phyloP scores from a whole-genome alignment of 2,329 filamentous ascomycete genomes.

The Aspergillus tubingensis region DNA sequence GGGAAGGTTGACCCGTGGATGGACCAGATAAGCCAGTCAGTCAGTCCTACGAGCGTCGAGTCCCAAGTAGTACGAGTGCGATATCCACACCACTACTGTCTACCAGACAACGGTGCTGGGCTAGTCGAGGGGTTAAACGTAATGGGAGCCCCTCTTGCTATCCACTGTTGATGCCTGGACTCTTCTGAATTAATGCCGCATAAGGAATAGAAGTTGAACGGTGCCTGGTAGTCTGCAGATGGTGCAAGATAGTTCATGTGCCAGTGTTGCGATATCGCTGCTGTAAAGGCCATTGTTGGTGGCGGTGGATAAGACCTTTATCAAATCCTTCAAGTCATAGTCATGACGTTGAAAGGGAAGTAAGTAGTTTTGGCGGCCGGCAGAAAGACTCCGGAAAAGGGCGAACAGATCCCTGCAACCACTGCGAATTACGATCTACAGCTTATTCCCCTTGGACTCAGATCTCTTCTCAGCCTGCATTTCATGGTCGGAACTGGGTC shows the following conservation, averaged over 20 bases:
- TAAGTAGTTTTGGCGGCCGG: background rate
- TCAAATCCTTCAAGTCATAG: background rate
- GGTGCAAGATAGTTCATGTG: no score
- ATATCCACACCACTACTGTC: background rate
- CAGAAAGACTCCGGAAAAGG: background rate
- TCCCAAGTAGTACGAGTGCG: background rate
- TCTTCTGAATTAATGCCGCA: background rate
- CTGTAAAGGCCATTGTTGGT: background rate
- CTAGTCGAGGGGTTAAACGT: conserved; percentile 2
- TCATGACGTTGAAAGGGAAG: background rate
- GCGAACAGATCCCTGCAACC: background rate
- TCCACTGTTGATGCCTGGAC: background rate
- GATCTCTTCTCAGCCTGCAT: background rate
- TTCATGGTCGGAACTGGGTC: background rate
- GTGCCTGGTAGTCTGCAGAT: background rate
- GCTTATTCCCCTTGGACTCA: background rate
- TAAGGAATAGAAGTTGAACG: background rate
- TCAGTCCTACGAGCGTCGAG: background rate
- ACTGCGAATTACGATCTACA: background rate
- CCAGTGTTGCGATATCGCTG: background rate
- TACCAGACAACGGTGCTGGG: background rate
- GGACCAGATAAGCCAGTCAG: background rate
- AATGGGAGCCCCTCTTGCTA: background rate
- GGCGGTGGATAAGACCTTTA: background rate
- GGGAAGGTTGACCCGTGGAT: conserved; percentile 9